Percentiles rank a stretch among this genome's conserved stretches.
These are phyloP conservation scores for Globisporangium spinosum DNA, from an alignment of 352 stramenopile genomes.

Conservation along the genomic window DNA sequence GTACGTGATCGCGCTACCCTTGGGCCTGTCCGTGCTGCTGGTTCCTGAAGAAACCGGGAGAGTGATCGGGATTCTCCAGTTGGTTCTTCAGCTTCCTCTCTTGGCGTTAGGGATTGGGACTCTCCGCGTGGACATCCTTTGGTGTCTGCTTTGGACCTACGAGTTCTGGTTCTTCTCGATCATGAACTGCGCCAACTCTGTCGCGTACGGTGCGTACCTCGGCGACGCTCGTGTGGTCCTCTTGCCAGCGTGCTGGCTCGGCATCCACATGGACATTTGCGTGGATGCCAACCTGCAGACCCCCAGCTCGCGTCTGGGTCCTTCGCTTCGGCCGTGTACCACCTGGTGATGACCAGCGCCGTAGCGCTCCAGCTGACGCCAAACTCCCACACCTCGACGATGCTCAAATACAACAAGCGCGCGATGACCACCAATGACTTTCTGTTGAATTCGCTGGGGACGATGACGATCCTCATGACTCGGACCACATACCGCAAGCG, in stretches of 20 bases:
- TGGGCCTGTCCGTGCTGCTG: not conserved
- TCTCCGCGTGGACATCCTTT: not conserved
- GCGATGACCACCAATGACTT: slow-evolving; percentile 9
- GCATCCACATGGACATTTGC: slow-evolving; percentile 2
- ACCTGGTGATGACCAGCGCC: not conserved
- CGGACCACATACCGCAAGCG: slow-evolving; percentile 18
- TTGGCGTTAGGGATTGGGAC: not conserved
- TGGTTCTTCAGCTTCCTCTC: not conserved
- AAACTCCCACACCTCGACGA: not conserved
- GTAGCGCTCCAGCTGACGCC: slow-evolving; percentile 1
- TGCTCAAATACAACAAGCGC: not conserved
- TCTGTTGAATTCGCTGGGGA: slow-evolving; percentile 14
- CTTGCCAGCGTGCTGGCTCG: not conserved
- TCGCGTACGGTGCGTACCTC: not conserved
- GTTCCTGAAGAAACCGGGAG: not conserved
- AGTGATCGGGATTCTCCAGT: not conserved
- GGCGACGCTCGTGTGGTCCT: not conserved
- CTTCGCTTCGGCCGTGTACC: not conserved
- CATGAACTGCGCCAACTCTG: not conserved
- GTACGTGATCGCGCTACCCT: not conserved
- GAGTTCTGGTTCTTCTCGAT: slow-evolving; percentile 12
- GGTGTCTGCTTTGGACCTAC: not conserved
- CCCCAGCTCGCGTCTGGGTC: not conserved
- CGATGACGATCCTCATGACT: slow-evolving; percentile 10
- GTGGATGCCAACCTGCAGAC: not conserved